These are phyloP conservation scores for Coemansia sp. DNA, from an alignment of 192 early-diverging fungal genomes.

Conservation along the genomic window DNA sequence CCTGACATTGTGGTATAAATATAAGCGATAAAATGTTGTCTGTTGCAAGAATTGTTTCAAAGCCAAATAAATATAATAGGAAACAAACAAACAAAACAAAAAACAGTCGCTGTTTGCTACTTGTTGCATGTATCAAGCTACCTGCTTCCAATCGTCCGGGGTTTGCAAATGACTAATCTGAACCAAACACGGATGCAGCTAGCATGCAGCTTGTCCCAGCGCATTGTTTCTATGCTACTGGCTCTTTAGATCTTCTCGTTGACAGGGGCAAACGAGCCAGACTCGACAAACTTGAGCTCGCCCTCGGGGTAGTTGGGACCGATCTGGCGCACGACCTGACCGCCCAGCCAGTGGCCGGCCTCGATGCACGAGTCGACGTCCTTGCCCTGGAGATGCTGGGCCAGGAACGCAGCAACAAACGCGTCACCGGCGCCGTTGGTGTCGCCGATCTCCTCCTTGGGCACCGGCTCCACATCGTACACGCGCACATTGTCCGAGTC, in stretches of 20 bases:
- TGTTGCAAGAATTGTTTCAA: no score
- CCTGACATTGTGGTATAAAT: no score
- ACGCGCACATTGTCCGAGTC: slow-evolving; percentile 63
- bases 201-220: no score
- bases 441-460: slow-evolving; percentile 78
- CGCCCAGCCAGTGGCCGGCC: slow-evolving; percentile 91
- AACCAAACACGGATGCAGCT: no score
- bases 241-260: slow-evolving; percentile 34
- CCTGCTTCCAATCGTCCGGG: no score
- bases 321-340: slow-evolving; percentile 77
- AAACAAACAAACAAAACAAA: no score
- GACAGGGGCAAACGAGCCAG: slow-evolving; percentile 29
- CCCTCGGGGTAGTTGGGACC: slow-evolving; percentile 72
- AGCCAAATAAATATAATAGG: no score
- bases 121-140: no score
- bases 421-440: slow-evolving; percentile 99
- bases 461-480: slow-evolving; percentile 62
- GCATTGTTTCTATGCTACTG: no score
- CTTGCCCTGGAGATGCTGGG: slow-evolving; percentile 76
- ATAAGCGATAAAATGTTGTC: no score
- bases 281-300: slow-evolving; percentile 45
- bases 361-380: slow-evolving; percentile 64
- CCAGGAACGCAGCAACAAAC: slow-evolving; percentile 91
- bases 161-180: no score
- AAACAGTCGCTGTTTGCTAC: no score